Evolutionary conservation across 805 yeast species (phyloP).

Genomic region (Novakomyces olei): DNA sequence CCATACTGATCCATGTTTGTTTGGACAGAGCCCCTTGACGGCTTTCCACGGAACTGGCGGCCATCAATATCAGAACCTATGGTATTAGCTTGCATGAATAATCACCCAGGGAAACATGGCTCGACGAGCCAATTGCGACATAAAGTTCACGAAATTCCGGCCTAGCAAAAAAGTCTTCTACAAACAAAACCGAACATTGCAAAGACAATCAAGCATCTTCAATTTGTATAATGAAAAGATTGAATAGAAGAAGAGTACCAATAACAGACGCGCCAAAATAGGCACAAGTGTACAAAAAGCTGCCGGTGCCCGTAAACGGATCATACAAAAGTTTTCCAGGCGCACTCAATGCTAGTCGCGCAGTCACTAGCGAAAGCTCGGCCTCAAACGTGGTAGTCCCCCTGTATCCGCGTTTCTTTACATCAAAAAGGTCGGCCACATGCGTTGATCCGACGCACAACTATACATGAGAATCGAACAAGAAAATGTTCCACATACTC

Average conservation of each 20-base stretch:
- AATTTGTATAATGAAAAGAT: neutral
- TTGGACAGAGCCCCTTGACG: slow-evolving; percentile 19
- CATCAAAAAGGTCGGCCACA: slow-evolving; percentile 54
- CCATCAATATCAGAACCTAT: slow-evolving; percentile 85
- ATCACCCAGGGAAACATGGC: too few species aligned
- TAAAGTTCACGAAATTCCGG: too few species aligned
- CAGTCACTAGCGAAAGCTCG: slow-evolving; percentile 65
- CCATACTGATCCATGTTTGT: slow-evolving; percentile 60
- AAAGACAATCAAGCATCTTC: too few species aligned
- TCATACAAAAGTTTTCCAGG: slow-evolving; percentile 56
- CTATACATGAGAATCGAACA: too few species aligned
- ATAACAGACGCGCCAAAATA: slow-evolving; percentile 44
- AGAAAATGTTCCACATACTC: too few species aligned
- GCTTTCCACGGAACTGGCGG: slow-evolving; percentile 48
- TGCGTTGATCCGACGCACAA: slow-evolving; percentile 44
- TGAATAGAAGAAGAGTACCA: neutral
- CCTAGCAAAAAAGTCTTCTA: too few species aligned
- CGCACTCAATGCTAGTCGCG: slow-evolving; percentile 61
- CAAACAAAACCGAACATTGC: too few species aligned
- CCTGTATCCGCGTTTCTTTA: slow-evolving; percentile 61
- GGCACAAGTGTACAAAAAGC: slow-evolving; percentile 73
- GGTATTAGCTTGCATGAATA: too few species aligned
- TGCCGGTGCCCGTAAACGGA: slow-evolving; percentile 94
- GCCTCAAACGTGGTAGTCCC: slow-evolving; percentile 97
- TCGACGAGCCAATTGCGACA: too few species aligned